Evolutionary conservation across 768 basidiomycete genomes (phyloP).

Genomic region (Amanita brunnescens): DNA sequence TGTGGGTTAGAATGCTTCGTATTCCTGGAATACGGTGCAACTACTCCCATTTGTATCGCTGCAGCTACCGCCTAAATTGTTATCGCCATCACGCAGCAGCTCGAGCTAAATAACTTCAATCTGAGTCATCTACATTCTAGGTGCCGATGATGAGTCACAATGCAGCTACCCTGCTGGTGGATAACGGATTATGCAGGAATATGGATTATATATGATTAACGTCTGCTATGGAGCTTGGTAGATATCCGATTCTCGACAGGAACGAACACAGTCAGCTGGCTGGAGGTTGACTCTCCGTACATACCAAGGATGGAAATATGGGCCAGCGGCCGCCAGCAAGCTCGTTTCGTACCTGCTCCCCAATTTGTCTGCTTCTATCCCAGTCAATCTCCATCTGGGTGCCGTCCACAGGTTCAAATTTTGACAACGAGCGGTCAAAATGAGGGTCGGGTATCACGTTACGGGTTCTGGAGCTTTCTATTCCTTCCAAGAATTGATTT

Average conservation of each 20-base stretch:
- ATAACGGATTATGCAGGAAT: too few relatives aligned
- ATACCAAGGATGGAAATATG: constrained; percentile 20
- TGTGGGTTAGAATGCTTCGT: too few relatives aligned
- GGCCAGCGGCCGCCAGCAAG: constrained; percentile 21
- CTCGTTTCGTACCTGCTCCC: constrained; percentile 21
- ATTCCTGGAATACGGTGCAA: too few relatives aligned
- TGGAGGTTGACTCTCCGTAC: constrained; percentile 18
- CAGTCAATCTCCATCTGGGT: constrained; percentile 24
- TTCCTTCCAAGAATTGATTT: constrained; percentile 4
- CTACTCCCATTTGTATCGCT: too few relatives aligned
- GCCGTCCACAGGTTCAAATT: constrained; percentile 1
- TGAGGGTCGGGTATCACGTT: background rate
- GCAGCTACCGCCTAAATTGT: too few relatives aligned
- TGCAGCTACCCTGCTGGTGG: too few relatives aligned
- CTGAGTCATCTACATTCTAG: too few relatives aligned
- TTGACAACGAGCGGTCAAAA: background rate
- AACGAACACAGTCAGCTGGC: background rate
- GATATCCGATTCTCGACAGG: background rate
- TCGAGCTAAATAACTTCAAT: too few relatives aligned
- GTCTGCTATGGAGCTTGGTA: background rate
- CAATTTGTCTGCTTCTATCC: constrained; percentile 26
- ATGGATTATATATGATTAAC: background rate
- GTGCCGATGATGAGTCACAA: too few relatives aligned
- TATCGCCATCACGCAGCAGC: too few relatives aligned
- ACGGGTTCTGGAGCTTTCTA: background rate